A percentile compares a stretch with the other conserved stretches of the same genome.
phyloP scores from a whole-genome alignment of 78 protist species.

The Dictyostelium discoideum region DNA sequence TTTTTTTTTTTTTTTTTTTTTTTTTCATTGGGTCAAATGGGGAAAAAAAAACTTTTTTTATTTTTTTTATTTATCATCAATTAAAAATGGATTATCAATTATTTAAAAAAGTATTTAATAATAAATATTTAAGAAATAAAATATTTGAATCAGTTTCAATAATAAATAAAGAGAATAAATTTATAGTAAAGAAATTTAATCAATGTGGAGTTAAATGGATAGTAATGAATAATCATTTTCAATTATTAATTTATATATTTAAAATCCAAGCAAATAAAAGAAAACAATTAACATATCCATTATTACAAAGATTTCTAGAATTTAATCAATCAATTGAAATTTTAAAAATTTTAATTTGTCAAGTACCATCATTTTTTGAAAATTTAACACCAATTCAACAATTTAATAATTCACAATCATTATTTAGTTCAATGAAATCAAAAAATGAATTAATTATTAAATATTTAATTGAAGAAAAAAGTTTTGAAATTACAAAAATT shows the following conservation, averaged over 20 bases:
- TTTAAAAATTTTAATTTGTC: neutral
- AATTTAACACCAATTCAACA: neutral
- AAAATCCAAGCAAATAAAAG: neutral
- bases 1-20: too few species aligned
- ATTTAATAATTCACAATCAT: neutral
- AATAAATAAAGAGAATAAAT: neutral
- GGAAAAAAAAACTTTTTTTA: too few species aligned
- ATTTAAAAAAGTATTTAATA: neutral
- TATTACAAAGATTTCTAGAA: neutral
- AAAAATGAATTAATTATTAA: neutral
- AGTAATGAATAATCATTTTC: neutral
- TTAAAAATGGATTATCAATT: neutral
- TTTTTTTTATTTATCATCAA: too few species aligned
- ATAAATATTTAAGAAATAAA: neutral
- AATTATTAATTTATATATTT: neutral
- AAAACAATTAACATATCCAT: neutral
- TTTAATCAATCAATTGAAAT: neutral
- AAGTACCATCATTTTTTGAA: neutral
- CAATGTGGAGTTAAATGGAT: neutral
- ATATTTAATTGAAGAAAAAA: neutral
- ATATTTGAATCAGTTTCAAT: neutral
- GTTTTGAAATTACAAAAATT: neutral
- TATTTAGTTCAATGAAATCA: neutral
- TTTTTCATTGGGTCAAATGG: too few species aligned
- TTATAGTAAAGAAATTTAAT: neutral